Percentiles rank a stretch among this genome's conserved stretches.
phyloP scores from a whole-genome alignment of 2,329 filamentous ascomycete genomes.

The Tympanopsis confertula region DNA sequence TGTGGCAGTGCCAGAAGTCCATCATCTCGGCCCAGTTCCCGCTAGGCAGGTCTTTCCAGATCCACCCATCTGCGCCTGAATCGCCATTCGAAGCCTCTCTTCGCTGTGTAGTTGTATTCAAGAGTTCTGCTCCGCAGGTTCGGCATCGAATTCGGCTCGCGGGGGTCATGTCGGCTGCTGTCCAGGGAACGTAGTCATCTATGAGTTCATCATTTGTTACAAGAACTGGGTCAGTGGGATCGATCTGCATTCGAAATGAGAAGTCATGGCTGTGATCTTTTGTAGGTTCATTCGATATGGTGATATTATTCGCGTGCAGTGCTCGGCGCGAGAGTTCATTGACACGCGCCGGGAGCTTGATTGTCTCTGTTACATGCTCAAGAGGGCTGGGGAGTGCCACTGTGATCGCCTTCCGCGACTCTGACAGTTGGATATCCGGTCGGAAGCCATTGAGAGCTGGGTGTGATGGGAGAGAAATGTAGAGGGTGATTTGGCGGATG shows the following conservation, averaged over 20 bases:
- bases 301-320: constrained; percentile 7
- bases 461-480: constrained; percentile 33
- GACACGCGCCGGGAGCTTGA: constrained; percentile 11
- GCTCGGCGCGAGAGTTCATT: constrained; percentile 12
- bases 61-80: constrained; percentile 15
- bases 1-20: constrained; percentile 99
- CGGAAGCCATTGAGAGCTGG: constrained; percentile 31
- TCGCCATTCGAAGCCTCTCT: constrained; percentile 18
- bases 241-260: constrained; percentile 39
- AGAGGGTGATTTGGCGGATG: constrained; percentile 51
- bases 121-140: constrained; percentile 30
- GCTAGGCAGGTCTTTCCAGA: constrained; percentile 88
- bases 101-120: constrained; percentile 20
- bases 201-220: constrained; percentile 9
- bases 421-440: constrained; percentile 30
- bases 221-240: constrained; percentile 16
- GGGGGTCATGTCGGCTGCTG: constrained; percentile 20
- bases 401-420: constrained; percentile 20
- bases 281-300: background rate
- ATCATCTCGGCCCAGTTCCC: constrained; percentile 99
- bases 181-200: constrained; percentile 22
- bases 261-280: constrained; percentile 25
- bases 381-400: constrained; percentile 15
- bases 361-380: constrained; percentile 9
- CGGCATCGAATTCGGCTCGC: constrained; percentile 17